Conservation (phyloP, 306 rosid species). For the Pterocarpus santalinus region DNA sequence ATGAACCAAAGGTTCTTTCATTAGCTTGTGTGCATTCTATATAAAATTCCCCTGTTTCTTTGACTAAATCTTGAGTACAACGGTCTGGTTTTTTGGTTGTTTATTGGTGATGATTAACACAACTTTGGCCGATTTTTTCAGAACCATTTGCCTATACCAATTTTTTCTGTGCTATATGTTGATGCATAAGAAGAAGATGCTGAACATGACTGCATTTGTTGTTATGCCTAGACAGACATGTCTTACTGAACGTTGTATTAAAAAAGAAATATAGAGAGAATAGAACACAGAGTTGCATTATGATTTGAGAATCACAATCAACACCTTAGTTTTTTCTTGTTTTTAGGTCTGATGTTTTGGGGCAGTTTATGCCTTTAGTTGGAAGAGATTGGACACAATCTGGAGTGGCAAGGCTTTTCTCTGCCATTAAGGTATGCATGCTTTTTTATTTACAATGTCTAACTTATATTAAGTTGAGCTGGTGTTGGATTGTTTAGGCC, state of each 20-base stretch:
- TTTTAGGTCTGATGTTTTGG: constrained; percentile 95
- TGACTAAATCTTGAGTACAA: constrained; percentile 11
- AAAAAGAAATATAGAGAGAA: neutral
- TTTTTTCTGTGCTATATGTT: constrained; percentile 7
- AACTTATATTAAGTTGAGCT: constrained; percentile 29
- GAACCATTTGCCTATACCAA: constrained; percentile 9
- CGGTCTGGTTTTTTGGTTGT: neutral
- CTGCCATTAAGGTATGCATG: constrained; percentile 79
- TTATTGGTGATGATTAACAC: constrained; percentile 14
- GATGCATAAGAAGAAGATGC: constrained; percentile 14
- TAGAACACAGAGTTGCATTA: constrained; percentile 10
- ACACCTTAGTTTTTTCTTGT: constrained; percentile 24
- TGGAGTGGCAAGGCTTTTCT: constrained; percentile 95
- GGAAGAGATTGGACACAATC: constrained; percentile 98
- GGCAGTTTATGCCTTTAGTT: constrained; percentile 99
- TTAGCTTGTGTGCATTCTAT: constrained; percentile 19
- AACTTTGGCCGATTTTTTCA: neutral
- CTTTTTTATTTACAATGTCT: constrained; percentile 21
- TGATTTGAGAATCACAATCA: constrained; percentile 35
- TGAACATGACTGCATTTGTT: constrained; percentile 26
- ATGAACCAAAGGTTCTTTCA: constrained; percentile 20
- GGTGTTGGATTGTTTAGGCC: constrained; percentile 26
- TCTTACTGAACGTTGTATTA: constrained; percentile 2
- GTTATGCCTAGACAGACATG: constrained; percentile 17
- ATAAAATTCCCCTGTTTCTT: neutral